Conservation (phyloP, 2,329 filamentous ascomycete genomes). For the Drechslerella stenobrocha region DNA sequence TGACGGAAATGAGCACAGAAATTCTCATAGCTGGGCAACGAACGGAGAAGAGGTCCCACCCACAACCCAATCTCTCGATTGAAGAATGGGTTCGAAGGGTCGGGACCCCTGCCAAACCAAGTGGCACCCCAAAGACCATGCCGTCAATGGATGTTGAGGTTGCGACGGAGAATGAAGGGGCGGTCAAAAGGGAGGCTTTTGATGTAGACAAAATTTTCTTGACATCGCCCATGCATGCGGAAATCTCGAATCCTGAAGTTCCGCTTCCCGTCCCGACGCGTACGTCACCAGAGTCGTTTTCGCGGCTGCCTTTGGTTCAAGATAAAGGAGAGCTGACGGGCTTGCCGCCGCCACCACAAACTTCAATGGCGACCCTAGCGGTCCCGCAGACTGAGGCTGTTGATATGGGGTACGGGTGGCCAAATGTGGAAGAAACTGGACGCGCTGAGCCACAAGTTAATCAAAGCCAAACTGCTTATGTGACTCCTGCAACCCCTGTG, state of each 20-base stretch:
- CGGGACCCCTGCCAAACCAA: slow-evolving; percentile 5
- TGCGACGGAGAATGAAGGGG: slow-evolving; percentile 1
- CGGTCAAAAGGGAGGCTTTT: background rate
- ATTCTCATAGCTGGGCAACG: slow-evolving; percentile 36
- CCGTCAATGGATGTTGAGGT: slow-evolving; percentile 23
- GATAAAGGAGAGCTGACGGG: background rate
- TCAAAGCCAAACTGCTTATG: background rate
- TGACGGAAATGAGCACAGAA: slow-evolving; percentile 47
- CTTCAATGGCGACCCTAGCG: background rate
- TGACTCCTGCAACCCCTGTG: too few species aligned
- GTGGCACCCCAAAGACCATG: slow-evolving; percentile 27
- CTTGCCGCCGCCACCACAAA: slow-evolving; percentile 1
- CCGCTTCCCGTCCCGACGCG: slow-evolving; percentile 36
- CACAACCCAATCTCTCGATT: slow-evolving; percentile 19
- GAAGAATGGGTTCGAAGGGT: slow-evolving; percentile 32
- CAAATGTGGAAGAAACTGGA: slow-evolving; percentile 15
- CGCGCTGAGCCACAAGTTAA: background rate
- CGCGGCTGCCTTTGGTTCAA: background rate
- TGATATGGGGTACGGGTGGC: slow-evolving; percentile 8
- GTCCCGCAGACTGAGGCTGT: background rate
- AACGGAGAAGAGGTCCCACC: slow-evolving; percentile 29
- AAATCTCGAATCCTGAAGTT: slow-evolving; percentile 26
- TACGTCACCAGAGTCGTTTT: background rate
- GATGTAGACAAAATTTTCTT: slow-evolving; percentile 12
- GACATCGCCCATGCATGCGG: slow-evolving; percentile 18